Percentiles rank a stretch among this genome's conserved stretches.
Conservation (phyloP, 1,284 basidiomycete genomes). For the Puccinia novopanici region DNA sequence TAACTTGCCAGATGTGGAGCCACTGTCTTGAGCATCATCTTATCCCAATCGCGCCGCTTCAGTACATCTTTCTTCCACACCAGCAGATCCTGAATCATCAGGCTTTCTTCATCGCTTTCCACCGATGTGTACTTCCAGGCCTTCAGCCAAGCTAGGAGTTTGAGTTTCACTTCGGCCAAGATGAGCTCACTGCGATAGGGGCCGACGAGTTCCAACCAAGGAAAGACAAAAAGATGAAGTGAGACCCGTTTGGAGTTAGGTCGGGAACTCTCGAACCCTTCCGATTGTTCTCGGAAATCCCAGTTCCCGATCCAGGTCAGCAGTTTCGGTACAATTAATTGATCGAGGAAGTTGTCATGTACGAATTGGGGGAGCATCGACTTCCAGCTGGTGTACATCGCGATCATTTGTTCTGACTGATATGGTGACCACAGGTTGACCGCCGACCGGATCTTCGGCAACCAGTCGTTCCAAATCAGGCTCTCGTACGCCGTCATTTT, state of each 20-base stretch:
- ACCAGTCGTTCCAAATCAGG: constrained; percentile 89
- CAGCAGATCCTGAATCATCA: constrained; percentile 71
- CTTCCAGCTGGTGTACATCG: constrained; percentile 84
- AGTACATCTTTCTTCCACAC: constrained; percentile 85
- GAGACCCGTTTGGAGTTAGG: constrained; percentile 62
- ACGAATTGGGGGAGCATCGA: constrained; percentile 84
- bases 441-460: constrained; percentile 84
- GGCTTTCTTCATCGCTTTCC: constrained; percentile 65
- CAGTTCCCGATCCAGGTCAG: constrained; percentile 80
- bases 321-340: constrained; percentile 90
- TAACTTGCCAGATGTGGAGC: constrained; percentile 81
- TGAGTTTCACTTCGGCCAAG: constrained; percentile 79
- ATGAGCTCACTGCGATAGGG: constrained; percentile 73
- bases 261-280: constrained; percentile 64
- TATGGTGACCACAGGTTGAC: constrained; percentile 83
- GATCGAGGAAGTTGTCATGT: constrained; percentile 90
- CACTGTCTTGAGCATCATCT: constrained; percentile 81
- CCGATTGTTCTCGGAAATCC: constrained; percentile 51
- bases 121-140: constrained; percentile 65
- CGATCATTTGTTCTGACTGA: constrained; percentile 73
- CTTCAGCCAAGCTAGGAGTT: constrained; percentile 76
- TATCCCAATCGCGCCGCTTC: constrained; percentile 79
- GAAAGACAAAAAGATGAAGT: constrained; percentile 82
- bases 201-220: constrained; percentile 88
- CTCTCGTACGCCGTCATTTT: constrained; percentile 93